A percentile compares a stretch with the other conserved stretches of the same genome.
phyloP scores from a whole-genome alignment of 2,329 filamentous ascomycete genomes.

The Gyromitra esculenta region DNA sequence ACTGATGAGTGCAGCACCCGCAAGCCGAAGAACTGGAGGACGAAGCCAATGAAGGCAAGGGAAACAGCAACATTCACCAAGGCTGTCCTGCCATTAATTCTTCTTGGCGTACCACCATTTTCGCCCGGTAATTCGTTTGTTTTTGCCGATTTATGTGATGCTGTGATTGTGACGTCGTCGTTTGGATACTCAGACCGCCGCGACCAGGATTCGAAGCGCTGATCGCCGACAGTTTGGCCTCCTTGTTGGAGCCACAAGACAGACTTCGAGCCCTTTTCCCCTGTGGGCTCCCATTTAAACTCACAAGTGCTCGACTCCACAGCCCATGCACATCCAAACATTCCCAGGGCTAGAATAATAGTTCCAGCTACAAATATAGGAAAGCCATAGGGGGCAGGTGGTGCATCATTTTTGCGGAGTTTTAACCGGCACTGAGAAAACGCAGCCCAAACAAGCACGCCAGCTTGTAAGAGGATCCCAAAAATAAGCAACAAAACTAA shows the following conservation, averaged over 20 bases:
- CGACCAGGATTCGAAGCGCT: conserved; percentile 51
- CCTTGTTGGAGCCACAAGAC: conserved; percentile 50
- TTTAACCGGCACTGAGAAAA: neutral
- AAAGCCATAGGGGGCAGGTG: neutral
- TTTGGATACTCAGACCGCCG: neutral
- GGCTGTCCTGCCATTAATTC: neutral
- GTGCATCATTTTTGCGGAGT: neutral
- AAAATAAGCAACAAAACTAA: neutral
- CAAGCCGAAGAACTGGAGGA: conserved; percentile 51
- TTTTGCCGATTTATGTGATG: neutral
- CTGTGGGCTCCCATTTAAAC: neutral
- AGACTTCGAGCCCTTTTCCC: neutral
- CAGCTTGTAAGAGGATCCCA: conserved; percentile 3
- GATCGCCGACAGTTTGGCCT: conserved; percentile 50
- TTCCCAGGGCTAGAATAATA: conserved; percentile 37
- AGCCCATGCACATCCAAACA: conserved; percentile 52
- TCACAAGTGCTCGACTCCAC: conserved; percentile 40
- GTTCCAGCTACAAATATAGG: conserved; percentile 41
- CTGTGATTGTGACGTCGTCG: neutral
- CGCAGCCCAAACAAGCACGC: neutral
- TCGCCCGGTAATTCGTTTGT: too few relatives aligned
- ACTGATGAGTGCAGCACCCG: conserved; percentile 47
- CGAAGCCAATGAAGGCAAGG: conserved; percentile 46
- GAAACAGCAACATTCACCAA: conserved; percentile 15
- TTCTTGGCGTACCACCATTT: too few relatives aligned